phyloP scores from a whole-genome alignment of 768 basidiomycete genomes.

The Lactarius tabidus region DNA sequence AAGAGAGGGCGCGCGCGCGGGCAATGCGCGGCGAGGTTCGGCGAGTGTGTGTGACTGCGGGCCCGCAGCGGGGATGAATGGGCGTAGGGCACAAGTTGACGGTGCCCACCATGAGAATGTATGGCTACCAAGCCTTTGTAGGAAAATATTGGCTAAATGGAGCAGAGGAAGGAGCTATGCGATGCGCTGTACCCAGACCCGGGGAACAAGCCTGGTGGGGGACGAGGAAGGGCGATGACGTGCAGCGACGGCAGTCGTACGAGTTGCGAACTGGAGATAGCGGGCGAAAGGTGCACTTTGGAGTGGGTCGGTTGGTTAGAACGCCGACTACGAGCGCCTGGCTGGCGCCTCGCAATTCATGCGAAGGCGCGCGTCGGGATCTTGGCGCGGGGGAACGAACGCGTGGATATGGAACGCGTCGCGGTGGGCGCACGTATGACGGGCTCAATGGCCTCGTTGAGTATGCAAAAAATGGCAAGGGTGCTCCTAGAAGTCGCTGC shows the following conservation, averaged over 20 bases:
- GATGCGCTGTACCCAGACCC: too few species aligned
- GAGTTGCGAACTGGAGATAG: neutral
- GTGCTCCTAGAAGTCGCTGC: too few species aligned
- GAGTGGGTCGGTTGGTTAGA: neutral
- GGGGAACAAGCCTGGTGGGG: neutral
- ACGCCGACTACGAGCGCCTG: neutral
- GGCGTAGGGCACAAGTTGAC: too few species aligned
- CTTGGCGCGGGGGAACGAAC: neutral
- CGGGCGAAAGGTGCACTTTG: neutral
- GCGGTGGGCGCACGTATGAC: too few species aligned
- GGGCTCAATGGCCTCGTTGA: too few species aligned
- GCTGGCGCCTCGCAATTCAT: too few species aligned
- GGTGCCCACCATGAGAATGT: too few species aligned
- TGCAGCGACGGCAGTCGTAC: too few species aligned
- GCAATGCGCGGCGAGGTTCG: neutral
- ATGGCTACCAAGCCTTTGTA: too few species aligned
- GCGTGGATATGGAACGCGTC: neutral
- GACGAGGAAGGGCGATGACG: neutral
- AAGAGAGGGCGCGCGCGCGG: neutral
- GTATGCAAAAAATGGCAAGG: too few species aligned
- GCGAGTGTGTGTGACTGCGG: neutral
- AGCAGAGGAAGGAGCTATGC: neutral
- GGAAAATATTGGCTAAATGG: neutral
- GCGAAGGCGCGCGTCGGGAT: too few species aligned
- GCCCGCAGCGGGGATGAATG: too few species aligned